Conservation (phyloP, 345 rosid species). For the Nephelium lappaceum region DNA sequence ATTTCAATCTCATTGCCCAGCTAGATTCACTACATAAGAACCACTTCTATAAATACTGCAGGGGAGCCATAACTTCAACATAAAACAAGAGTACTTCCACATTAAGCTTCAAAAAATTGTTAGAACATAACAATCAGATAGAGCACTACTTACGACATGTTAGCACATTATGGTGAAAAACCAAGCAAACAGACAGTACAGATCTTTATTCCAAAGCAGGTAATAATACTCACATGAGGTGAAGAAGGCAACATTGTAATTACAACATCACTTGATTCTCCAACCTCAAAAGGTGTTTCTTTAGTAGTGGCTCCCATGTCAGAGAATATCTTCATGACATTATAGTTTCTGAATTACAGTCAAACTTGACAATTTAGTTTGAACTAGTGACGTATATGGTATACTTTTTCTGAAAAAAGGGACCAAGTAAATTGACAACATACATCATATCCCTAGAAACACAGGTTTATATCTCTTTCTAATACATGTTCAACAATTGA, state of each 20-base stretch:
- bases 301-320: conserved; percentile 62
- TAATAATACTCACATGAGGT: conserved; percentile 64
- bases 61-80: background rate
- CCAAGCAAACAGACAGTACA: conserved; percentile 1
- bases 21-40: background rate
- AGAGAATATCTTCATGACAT: conserved; percentile 65
- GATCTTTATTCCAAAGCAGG: conserved; percentile 8
- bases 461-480: background rate
- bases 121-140: background rate
- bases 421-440: conserved; percentile 8
- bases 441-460: background rate
- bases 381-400: conserved; percentile 13
- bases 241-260: conserved; percentile 95
- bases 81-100: background rate
- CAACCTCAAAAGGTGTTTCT: conserved; percentile 77
- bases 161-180: background rate
- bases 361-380: conserved; percentile 24
- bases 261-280: conserved; percentile 74
- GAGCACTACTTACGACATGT: background rate
- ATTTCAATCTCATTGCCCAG: background rate
- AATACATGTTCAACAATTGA: background rate
- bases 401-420: background rate
- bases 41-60: background rate
- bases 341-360: conserved; percentile 55
- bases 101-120: background rate